Conservation (phyloP, 768 basidiomycete genomes). For the Terana coerulea region DNA sequence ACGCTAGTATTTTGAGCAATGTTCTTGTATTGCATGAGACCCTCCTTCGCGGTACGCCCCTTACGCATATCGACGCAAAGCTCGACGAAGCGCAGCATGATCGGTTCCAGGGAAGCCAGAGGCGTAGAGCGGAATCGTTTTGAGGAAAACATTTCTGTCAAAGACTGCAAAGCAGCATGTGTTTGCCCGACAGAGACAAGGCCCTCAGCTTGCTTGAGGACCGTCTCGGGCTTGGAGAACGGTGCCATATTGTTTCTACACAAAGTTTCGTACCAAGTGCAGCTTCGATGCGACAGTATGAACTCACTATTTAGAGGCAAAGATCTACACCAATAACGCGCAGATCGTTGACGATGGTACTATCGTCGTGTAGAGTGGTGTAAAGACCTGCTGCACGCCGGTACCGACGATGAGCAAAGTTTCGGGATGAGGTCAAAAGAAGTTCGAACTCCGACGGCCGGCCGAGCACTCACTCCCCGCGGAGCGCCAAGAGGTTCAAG, state of each 20-base stretch:
- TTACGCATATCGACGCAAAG: conserved; percentile 95
- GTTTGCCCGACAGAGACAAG: conserved; percentile 90
- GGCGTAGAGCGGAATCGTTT: conserved; percentile 95
- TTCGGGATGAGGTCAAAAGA: conserved; percentile 2
- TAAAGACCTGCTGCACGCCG: background rate
- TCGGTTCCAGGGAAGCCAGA: conserved; percentile 85
- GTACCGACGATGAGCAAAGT: background rate
- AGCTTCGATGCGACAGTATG: background rate
- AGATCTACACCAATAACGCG: background rate
- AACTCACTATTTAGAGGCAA: background rate
- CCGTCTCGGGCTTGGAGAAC: conserved; percentile 86
- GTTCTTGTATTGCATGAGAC: conserved; percentile 97
- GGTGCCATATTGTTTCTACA: conserved; percentile 63
- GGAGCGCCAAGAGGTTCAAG: no score
- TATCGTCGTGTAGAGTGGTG: no score
- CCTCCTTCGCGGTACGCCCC: conserved; percentile 90
- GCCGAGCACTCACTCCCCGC: no score
- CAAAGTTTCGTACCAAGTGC: background rate
- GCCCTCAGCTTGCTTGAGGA: conserved; percentile 90
- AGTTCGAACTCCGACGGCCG: no score
- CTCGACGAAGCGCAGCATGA: conserved; percentile 93
- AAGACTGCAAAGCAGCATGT: conserved; percentile 83
- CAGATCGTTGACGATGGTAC: background rate
- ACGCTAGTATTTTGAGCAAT: conserved; percentile 94
- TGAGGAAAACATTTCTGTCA: conserved; percentile 89